Base-by-base conservation (phyloP, 257 asterid genomes). In the Solanum clarkiae region DNA sequence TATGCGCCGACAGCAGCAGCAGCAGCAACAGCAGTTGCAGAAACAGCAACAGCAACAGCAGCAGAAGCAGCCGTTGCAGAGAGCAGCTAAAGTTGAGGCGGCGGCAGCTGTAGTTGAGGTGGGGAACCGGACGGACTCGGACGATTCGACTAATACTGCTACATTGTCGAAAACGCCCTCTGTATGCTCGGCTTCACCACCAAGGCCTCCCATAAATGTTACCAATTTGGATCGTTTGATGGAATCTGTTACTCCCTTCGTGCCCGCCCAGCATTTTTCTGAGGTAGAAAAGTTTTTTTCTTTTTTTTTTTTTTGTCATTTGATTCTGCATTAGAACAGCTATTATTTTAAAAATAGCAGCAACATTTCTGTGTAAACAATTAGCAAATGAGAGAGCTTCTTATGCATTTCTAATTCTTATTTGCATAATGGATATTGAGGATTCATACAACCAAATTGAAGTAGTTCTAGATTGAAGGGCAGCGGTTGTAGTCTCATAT, bases 211-310 rank as follows among this genome's bases (percentile, higher is more conserved):
- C 8, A 12, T 55, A 84, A 86, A 80, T 65, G 82, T 84, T n/a
- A 91, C 97, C 3, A 93, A 95, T 91, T 90, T 94, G 55, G 99
- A 92, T 88, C 93, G 95, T 17, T 87, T 94, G 86, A 86, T 92
- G 91, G 93, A 91, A 59, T 89, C 98, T 29, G 93, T 93, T 54
- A 86, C 95, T 86, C 95, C 96, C 2, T 87, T 74, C 44, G 84
- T 94, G 47, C 82, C 86, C 75, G 96, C 92, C 70, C 91, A 82
- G 79, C 77, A 54, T 75, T 87, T 57, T 14, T 45, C 93, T 69
- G 95, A 92, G 98, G 98, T 95, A 91, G 84, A 68, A 9, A 75
- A 20, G 47, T 20, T 20, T 10, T 59, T 9, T 3, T 16, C 9
- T 20, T 10, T 59, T 9, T 3, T 16, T 18, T 59, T 59, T 10